Base-by-base conservation (phyloP, 1,284 basidiomycete species). In the Cryptococcus neoformans region DNA sequence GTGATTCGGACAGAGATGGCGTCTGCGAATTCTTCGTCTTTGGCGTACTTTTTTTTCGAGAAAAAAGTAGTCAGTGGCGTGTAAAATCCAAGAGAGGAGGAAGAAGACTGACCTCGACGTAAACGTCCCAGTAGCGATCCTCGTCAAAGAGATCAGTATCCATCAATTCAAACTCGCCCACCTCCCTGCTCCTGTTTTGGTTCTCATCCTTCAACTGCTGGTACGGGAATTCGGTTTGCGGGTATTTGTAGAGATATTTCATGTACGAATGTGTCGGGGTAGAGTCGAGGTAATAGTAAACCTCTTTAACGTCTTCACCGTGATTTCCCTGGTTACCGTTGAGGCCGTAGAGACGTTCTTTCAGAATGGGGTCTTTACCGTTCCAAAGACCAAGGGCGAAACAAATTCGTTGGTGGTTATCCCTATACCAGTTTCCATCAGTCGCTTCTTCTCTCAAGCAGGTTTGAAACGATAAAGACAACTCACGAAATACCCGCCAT, bases 211-310 rank as follows among this genome's bases (percentile, higher is more conserved):
- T 88, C 53, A 99, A 85, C 65, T 96, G 84, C 73, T 97, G 92
- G 79, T 99, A 99, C 0, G 95, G 95, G 78, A 85, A 99, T 47
- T 83, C 81, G 63, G 85, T 82, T 77, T 99, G 95, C 12, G 95
- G 94, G 70, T 98, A 98, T 78, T 98, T 98, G 86, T 97, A 97
- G 58, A 97, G 80, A 78, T 89, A 95, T 79, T 98, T 99, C 95
- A 98, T 98, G 83, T 98, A 99, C 37, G 92, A 95, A 75, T 99
- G 95, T 1, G 94, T 97, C 17, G 95, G 95, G 0, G 95, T 96
- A 53, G 91, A 96, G 78, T 98, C 95, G 64, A 99, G 85, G 78
- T 99, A 98, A 76, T 94, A 99, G 78, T 98, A 98, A 36, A 98
- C 81, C 74, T 99, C 95, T 80, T 98, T 98, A 80, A 94, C 92